These are phyloP conservation scores for Termitomyces heimii DNA, from an alignment of 768 basidiomycete genomes.

Conservation along the genomic window DNA sequence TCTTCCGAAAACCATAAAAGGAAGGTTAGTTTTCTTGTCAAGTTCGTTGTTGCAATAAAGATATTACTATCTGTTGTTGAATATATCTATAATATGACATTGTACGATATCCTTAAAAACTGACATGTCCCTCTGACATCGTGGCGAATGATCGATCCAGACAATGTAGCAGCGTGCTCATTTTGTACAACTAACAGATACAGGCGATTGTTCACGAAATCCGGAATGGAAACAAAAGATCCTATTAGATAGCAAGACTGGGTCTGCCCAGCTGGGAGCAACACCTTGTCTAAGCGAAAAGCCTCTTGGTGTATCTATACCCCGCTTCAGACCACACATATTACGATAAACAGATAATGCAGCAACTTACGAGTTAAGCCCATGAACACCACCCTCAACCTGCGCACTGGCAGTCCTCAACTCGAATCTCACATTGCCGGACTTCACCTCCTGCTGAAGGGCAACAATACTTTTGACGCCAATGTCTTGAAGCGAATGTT, in stretches of 20 bases:
- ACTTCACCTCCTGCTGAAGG: constrained; percentile 59
- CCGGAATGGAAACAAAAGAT: not conserved
- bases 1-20: not conserved
- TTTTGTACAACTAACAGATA: constrained; percentile 7
- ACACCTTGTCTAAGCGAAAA: constrained; percentile 19
- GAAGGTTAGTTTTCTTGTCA: not conserved
- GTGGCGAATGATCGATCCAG: too few species aligned
- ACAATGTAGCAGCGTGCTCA: too few species aligned
- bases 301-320: constrained; percentile 32
- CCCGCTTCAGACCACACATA: constrained; percentile 1
- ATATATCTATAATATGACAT: not conserved
- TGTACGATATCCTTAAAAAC: too few species aligned
- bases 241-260: not conserved
- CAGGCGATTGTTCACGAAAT: constrained; percentile 1
- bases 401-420: constrained; percentile 92
- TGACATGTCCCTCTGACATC: too few species aligned
- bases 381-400: constrained; percentile 94
- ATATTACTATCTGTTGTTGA: not conserved
- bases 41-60: too few species aligned
- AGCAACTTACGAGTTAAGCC: constrained; percentile 80
- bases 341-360: constrained; percentile 5
- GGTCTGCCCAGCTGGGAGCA: not conserved
- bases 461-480: constrained; percentile 66
- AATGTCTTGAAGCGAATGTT: constrained; percentile 94
- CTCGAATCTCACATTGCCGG: constrained; percentile 80